These are phyloP conservation scores for Mortierella sp. DNA, from an alignment of 371 early-diverging fungal genomes.

Conservation along the genomic window DNA sequence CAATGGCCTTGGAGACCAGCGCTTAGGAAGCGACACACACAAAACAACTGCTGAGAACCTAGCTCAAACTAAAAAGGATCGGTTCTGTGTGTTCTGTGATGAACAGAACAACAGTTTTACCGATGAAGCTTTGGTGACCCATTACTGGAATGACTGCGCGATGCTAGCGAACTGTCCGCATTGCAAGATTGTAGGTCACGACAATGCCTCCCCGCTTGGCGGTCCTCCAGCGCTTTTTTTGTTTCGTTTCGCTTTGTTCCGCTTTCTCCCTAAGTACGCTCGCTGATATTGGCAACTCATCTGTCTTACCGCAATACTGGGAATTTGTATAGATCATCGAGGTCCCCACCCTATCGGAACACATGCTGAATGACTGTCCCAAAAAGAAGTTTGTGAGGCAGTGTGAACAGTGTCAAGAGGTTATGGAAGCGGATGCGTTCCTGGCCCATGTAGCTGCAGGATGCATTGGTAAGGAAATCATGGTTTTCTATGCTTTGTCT, in stretches of 20 bases:
- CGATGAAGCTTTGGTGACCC: slow-evolving; percentile 76
- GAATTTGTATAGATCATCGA: slow-evolving; percentile 70
- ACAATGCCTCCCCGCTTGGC: neutral
- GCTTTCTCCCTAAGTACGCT: neutral
- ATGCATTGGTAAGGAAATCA: slow-evolving; percentile 53
- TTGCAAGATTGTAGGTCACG: slow-evolving; percentile 72
- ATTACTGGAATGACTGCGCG: slow-evolving; percentile 84
- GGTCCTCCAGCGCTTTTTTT: neutral
- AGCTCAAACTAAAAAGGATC: slow-evolving; percentile 16
- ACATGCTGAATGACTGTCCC: slow-evolving; percentile 76
- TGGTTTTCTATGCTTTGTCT: neutral
- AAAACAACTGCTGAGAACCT: slow-evolving; percentile 3
- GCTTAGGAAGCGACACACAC: neutral
- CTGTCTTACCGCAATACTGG: neutral
- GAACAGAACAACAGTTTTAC: slow-evolving; percentile 73
- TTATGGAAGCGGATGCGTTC: slow-evolving; percentile 70
- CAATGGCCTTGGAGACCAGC: neutral
- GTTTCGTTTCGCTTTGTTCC: neutral
- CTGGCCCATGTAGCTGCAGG: slow-evolving; percentile 63
- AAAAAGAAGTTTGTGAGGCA: slow-evolving; percentile 65
- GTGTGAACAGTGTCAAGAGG: slow-evolving; percentile 73
- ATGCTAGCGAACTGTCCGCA: slow-evolving; percentile 74
- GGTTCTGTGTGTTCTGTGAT: slow-evolving; percentile 83
- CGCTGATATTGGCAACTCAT: neutral
- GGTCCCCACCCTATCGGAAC: slow-evolving; percentile 73